A percentile compares a stretch with the other conserved stretches of the same genome.
Conservation (phyloP, 2,329 filamentous ascomycete genomes). For the Aspergillus aculeatus region DNA sequence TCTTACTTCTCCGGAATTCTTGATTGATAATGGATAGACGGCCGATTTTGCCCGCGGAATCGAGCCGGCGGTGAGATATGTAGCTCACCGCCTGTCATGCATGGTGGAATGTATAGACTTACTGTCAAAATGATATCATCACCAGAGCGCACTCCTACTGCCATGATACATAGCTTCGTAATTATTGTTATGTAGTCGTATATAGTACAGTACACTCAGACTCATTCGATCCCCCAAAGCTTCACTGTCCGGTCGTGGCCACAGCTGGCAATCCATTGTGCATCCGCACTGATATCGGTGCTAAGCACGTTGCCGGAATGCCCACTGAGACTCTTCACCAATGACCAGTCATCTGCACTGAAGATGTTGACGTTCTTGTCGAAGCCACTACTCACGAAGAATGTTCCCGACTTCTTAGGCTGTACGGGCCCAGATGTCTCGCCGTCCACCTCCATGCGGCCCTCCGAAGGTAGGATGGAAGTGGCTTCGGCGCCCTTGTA, state of each 20-base stretch:
- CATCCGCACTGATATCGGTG: slow-evolving; percentile 81
- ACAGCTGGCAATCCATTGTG: slow-evolving; percentile 89
- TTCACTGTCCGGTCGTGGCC: slow-evolving; percentile 95
- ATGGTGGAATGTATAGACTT: background rate
- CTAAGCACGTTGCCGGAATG: slow-evolving; percentile 92
- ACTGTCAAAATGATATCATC: background rate
- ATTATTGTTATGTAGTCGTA: background rate
- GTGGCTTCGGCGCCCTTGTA: slow-evolving; percentile 75
- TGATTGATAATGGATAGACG: background rate
- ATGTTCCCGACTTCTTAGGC: slow-evolving; percentile 86
- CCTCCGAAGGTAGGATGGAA: slow-evolving; percentile 59
- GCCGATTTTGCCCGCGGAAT: background rate
- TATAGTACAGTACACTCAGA: slow-evolving; percentile 14
- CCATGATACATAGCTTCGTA: background rate
- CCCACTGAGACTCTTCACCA: slow-evolving; percentile 82
- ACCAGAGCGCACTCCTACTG: background rate
- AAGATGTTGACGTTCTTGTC: slow-evolving; percentile 95
- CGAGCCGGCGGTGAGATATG: background rate
- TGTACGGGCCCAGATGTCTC: slow-evolving; percentile 42
- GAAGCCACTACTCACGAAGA: slow-evolving; percentile 87
- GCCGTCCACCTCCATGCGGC: slow-evolving; percentile 45
- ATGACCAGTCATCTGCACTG: slow-evolving; percentile 91
- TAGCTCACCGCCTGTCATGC: background rate
- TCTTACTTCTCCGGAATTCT: background rate
- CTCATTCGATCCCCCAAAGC: slow-evolving; percentile 85